Base-by-base conservation (phyloP, 2,329 filamentous ascomycete genomes). In the Coleophoma cylindrospora region DNA sequence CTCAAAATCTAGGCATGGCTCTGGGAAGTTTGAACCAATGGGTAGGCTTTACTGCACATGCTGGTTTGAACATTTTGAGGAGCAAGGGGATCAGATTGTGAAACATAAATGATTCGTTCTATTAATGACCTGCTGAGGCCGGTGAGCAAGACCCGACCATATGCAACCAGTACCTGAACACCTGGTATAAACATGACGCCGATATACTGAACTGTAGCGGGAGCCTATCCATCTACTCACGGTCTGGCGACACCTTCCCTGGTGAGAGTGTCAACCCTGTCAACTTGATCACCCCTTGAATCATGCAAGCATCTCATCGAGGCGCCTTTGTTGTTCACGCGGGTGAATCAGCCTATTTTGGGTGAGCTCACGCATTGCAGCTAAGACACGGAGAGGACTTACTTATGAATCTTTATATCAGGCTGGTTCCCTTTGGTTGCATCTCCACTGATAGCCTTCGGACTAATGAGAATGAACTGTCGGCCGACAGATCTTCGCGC, bases 391-490 rank as follows among this genome's bases (percentile, higher is more conserved):
- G 27, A 27, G 4, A 27, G 2, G 27, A 38, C 11, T 17, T 70
- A 84, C 83, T 86, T 83, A 67, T 89, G 87, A 54, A 94, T 84
- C 63, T 84, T 88, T 53, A 95, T 89, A 62, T 95, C 89, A 50
- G 75, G 76, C 54, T 81, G 79, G 34, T 81, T 65, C 43, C 73
- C 70, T 27, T 27, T 27, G 22, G 74, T 76, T 60, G 78, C 68
- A 58, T 77, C 74, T 67, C 83, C 73, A 73, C 73, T 59, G 64
- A 95, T 90, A 43, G 86, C 86, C 60, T 96, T 95, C 27, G 94
- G 94, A 2, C 92, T 96, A 65, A 99, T 99, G 49, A 99, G 80
- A 56, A 99, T 91, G 63, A 95, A 99, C 66, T 99, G 94, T 54
- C 90, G 81, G 22, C 91, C 90, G n/a, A 94, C 85, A 2, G 89